phyloP scores from a whole-genome alignment of 352 stramenopile genomes.

The Phytophthora boehmeriae region DNA sequence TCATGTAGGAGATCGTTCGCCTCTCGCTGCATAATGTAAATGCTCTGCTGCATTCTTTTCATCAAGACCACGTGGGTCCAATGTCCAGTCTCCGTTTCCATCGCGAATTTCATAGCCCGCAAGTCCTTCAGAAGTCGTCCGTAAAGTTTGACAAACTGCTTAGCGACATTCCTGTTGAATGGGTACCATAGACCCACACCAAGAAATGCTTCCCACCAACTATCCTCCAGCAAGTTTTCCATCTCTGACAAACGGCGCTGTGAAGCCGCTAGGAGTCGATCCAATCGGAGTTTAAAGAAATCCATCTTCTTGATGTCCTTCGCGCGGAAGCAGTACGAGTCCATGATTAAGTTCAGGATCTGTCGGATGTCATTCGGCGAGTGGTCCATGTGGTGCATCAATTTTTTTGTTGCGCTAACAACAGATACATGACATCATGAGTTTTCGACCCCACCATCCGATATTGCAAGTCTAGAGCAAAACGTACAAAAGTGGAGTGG shows the following conservation, averaged over 20 bases:
- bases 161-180: slow-evolving; percentile 75
- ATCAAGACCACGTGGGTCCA: slow-evolving; percentile 64
- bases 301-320: slow-evolving; percentile 80
- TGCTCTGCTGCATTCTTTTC: slow-evolving; percentile 62
- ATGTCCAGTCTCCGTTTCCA: slow-evolving; percentile 61
- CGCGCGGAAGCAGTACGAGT: slow-evolving; percentile 77
- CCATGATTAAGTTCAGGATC: slow-evolving; percentile 81
- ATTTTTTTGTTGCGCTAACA: slow-evolving; percentile 52
- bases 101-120: slow-evolving; percentile 71
- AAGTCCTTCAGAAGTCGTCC: slow-evolving; percentile 59
- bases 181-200: slow-evolving; percentile 49
- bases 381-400: slow-evolving; percentile 49
- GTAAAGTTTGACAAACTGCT: slow-evolving; percentile 77
- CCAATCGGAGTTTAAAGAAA: slow-evolving; percentile 65
- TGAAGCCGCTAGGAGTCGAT: slow-evolving; percentile 43
- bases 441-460: neutral
- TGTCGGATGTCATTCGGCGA: slow-evolving; percentile 64
- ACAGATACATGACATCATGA: neutral
- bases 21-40: slow-evolving; percentile 67
- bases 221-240: slow-evolving; percentile 58
- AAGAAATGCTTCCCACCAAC: slow-evolving; percentile 78
- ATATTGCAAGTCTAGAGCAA: neutral
- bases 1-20: slow-evolving; percentile 68
- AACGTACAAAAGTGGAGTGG: slow-evolving; percentile 65
- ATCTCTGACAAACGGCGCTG: slow-evolving; percentile 48